Evolutionary conservation across 1,139 yeast species (phyloP).

Genomic region (Debaryomycetaceae sp.): DNA sequence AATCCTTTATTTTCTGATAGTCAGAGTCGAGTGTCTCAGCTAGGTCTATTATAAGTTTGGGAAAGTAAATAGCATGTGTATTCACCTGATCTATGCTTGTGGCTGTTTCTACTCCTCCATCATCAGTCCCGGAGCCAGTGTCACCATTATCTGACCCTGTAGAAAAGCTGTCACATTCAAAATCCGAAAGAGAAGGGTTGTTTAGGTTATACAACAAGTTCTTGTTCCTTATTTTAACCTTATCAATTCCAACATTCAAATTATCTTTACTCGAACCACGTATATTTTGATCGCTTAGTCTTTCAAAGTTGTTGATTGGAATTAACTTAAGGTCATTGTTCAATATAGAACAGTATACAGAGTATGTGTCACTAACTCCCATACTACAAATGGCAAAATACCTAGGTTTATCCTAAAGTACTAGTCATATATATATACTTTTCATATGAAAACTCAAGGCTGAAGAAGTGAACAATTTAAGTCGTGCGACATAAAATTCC

Average conservation of each 20-base stretch:
- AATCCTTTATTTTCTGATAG: conserved; percentile 28
- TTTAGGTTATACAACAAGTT: conserved; percentile 41
- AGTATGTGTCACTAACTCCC: conserved; percentile 2
- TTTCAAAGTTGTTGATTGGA: conserved; percentile 4
- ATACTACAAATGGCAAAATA: neutral
- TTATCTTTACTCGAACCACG: conserved; percentile 1
- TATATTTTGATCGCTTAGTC: conserved; percentile 2
- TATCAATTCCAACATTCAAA: conserved; percentile 7
- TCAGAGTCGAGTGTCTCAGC: conserved; percentile 27
- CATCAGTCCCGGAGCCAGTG: conserved; percentile 3
- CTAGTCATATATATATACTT: neutral
- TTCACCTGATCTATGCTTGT: conserved; percentile 22
- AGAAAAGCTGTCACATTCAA: conserved; percentile 26
- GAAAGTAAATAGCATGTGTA: conserved; percentile 39
- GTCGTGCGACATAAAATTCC: neutral
- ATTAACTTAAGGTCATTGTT: conserved; percentile 4
- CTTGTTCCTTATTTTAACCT: conserved; percentile 31
- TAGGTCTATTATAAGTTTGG: conserved; percentile 34
- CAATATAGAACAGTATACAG: conserved; percentile 5
- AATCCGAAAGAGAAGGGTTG: conserved; percentile 42
- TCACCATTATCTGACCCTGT: conserved; percentile 6
- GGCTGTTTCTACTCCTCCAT: conserved; percentile 6
- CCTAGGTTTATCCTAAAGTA: neutral
- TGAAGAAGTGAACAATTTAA: neutral
- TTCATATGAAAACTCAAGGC: neutral